phyloP scores from a whole-genome alignment of 352 stramenopile species.

The Sclerospora graminicola region DNA sequence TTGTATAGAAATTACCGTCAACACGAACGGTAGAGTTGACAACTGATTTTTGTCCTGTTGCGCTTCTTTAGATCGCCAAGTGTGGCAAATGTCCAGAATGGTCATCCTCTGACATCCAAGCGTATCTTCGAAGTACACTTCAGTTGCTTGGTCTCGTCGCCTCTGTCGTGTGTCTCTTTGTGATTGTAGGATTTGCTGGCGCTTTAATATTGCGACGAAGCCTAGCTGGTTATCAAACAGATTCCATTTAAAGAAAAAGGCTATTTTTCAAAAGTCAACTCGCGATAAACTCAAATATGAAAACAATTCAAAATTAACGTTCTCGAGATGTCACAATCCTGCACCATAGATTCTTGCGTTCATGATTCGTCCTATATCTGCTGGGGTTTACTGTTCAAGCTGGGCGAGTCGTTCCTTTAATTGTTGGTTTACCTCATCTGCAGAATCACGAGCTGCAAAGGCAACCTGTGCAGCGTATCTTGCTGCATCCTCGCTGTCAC shows the following conservation, averaged over 20 bases:
- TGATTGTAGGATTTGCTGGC: constrained; percentile 54
- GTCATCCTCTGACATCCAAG: constrained; percentile 51
- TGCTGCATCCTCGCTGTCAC: constrained; percentile 64
- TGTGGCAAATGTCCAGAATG: constrained; percentile 77
- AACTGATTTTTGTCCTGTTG: constrained; percentile 3
- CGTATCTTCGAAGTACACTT: constrained; percentile 52
- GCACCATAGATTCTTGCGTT: constrained; percentile 12
- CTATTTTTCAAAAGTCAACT: not conserved
- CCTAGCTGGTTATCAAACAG: constrained; percentile 73
- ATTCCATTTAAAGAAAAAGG: constrained; percentile 57
- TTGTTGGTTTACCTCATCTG: constrained; percentile 34
- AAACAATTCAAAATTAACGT: constrained; percentile 29
- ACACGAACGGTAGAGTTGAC: no score
- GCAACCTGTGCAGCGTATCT: constrained; percentile 59
- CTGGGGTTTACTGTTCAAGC: constrained; percentile 16
- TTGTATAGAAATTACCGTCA: not conserved
- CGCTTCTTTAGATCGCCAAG: constrained; percentile 33
- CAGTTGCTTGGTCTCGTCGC: constrained; percentile 58
- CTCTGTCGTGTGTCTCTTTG: constrained; percentile 64
- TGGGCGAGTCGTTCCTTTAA: constrained; percentile 34
- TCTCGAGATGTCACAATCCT: constrained; percentile 15
- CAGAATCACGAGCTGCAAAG: constrained; percentile 53
- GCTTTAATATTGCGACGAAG: constrained; percentile 65
- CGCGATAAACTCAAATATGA: no score
- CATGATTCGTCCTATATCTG: constrained; percentile 7